Conservation (phyloP, 1,284 basidiomycete species). For the Cryptococcus amylolentus region DNA sequence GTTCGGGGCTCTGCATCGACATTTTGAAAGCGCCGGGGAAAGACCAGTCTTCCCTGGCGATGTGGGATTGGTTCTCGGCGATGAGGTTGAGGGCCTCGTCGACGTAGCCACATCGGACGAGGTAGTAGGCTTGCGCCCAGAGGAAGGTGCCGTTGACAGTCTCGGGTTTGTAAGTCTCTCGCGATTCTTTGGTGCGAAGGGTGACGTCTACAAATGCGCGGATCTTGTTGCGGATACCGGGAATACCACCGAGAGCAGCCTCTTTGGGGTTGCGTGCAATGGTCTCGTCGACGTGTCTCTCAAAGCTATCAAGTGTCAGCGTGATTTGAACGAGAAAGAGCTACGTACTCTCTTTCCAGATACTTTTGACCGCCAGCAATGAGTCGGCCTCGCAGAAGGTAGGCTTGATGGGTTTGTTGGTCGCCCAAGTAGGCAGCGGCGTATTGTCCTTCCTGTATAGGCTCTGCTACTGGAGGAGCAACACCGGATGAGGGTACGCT, state of each 20-base stretch:
- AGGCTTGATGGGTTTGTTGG: conserved; percentile 18
- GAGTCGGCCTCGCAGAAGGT: conserved; percentile 33
- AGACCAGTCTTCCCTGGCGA: conserved; percentile 75
- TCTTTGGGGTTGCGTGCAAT: conserved; percentile 80
- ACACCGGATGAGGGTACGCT: conserved; percentile 7
- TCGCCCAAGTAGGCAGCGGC: conserved; percentile 51
- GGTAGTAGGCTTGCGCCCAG: conserved; percentile 89
- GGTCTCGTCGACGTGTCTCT: conserved; percentile 76
- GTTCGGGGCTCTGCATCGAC: conserved; percentile 78
- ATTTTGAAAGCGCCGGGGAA: conserved; percentile 81
- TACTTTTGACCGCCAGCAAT: conserved; percentile 41
- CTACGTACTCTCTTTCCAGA: conserved; percentile 59
- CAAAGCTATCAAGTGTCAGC: conserved; percentile 57
- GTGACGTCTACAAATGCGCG: conserved; percentile 76
- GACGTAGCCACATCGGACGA: conserved; percentile 79
- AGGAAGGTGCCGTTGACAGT: conserved; percentile 77
- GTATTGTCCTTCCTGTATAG: conserved; percentile 51
- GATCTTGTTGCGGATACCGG: conserved; percentile 83
- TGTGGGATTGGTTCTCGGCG: conserved; percentile 64
- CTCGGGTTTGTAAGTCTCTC: conserved; percentile 82
- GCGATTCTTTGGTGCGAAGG: conserved; percentile 58
- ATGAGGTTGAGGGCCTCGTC: conserved; percentile 78
- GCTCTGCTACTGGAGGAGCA: conserved; percentile 14
- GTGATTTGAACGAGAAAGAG: conserved; percentile 2
- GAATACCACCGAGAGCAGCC: conserved; percentile 86